A percentile compares a stretch with the other conserved stretches of the same genome.
phyloP scores from a whole-genome alignment of 306 rosid species.

The Gastrolobium bilobum region DNA sequence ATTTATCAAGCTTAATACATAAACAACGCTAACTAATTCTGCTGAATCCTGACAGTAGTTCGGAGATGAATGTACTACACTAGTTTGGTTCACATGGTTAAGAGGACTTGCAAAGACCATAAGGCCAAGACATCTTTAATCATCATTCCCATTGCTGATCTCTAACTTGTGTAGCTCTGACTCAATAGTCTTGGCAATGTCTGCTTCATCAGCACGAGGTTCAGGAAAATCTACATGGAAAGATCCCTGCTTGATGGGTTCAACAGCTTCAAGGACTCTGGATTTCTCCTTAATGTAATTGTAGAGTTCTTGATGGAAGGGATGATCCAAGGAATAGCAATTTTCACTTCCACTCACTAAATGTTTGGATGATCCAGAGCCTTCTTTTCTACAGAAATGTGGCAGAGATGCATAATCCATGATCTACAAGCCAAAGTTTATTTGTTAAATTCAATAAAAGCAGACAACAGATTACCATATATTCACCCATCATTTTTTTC shows the following conservation, averaged over 20 bases:
- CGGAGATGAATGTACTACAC: constrained; percentile 40
- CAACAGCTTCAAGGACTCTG: constrained; percentile 49
- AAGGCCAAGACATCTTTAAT: constrained; percentile 38
- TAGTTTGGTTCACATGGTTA: constrained; percentile 35
- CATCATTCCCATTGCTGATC: constrained; percentile 56
- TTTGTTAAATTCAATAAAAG: constrained; percentile 40
- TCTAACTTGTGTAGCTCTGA: constrained; percentile 73
- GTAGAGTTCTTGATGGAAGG: constrained; percentile 85
- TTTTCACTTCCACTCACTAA: constrained; percentile 58
- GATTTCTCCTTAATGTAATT: constrained; percentile 74
- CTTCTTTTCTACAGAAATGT: constrained; percentile 79
- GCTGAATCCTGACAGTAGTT: constrained; percentile 35
- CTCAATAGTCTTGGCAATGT: constrained; percentile 69
- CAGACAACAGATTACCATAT: neutral
- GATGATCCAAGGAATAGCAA: constrained; percentile 81
- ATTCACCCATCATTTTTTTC: neutral
- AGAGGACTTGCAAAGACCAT: constrained; percentile 31
- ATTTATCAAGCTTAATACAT: constrained; percentile 53
- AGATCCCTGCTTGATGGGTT: constrained; percentile 76
- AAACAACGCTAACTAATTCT: constrained; percentile 50
- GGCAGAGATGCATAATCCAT: constrained; percentile 87
- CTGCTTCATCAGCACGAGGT: constrained; percentile 65
- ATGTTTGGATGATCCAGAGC: constrained; percentile 73
- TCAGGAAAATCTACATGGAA: constrained; percentile 79
- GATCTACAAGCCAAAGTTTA: constrained; percentile 60